Conservation (phyloP, 257 asterid species). For the Solanum appendiculatum region DNA sequence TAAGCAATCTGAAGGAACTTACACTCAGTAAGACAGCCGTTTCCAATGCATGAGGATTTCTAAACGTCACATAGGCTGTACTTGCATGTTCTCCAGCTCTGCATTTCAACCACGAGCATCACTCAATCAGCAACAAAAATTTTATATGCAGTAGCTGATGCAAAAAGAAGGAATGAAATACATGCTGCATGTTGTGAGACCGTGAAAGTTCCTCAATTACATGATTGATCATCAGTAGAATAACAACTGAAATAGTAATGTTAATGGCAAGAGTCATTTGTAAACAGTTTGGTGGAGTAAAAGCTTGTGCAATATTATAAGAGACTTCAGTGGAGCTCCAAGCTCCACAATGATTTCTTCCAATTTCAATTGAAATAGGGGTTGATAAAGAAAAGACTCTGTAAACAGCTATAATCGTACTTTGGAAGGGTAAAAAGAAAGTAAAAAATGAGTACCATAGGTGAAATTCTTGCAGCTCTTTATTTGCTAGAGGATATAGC, state of each 20-base stretch:
- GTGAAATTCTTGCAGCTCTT: neutral
- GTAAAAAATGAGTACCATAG: neutral
- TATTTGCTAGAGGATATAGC: neutral
- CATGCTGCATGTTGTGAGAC: neutral
- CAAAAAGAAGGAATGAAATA: neutral
- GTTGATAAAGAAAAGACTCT: neutral
- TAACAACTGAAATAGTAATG: neutral
- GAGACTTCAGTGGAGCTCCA: neutral
- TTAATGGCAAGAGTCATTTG: neutral
- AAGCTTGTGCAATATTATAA: neutral
- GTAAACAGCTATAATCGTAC: neutral
- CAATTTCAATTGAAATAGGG: neutral
- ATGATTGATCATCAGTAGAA: neutral
- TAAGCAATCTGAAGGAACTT: constrained; percentile 25
- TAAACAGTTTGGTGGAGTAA: neutral
- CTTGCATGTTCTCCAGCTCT: constrained; percentile 83
- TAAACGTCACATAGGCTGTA: constrained; percentile 88
- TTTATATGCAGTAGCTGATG: neutral
- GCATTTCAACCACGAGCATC: constrained; percentile 16
- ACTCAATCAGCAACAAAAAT: neutral
- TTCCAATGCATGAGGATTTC: constrained; percentile 76
- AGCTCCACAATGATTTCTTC: neutral
- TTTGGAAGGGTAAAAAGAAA: neutral
- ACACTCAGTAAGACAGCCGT: constrained; percentile 95
- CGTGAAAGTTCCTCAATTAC: neutral